Evolutionary conservation across 345 rosid genomes (phyloP).

Genomic region (Combretum micranthum): DNA sequence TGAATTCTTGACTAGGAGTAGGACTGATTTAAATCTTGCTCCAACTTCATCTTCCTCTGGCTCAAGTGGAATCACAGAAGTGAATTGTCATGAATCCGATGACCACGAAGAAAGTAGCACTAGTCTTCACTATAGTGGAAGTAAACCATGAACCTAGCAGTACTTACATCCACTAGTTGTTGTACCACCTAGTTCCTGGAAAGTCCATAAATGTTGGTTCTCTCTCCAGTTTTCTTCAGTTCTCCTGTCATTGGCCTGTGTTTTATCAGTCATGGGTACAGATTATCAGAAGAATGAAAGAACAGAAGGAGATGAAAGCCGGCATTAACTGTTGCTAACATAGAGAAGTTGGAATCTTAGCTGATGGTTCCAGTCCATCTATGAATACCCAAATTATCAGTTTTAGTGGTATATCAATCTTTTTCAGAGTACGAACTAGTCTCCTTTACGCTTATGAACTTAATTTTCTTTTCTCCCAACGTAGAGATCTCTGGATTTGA

Average conservation of each 20-base stretch:
- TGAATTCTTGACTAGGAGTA: slow-evolving; percentile 63
- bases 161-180: not conserved
- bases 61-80: slow-evolving; percentile 83
- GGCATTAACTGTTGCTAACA: slow-evolving; percentile 1
- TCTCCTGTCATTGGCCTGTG: too few species aligned
- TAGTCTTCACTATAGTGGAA: slow-evolving; percentile 48
- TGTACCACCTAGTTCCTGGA: not conserved
- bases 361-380: not conserved
- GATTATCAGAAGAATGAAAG: not conserved
- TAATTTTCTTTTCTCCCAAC: too few species aligned
- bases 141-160: slow-evolving; percentile 36
- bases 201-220: too few species aligned
- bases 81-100: slow-evolving; percentile 38
- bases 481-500: too few species aligned
- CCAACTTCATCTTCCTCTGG: slow-evolving; percentile 59
- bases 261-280: too few species aligned
- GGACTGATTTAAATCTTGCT: slow-evolving; percentile 53
- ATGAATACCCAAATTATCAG: not conserved
- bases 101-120: slow-evolving; percentile 68
- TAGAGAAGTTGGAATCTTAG: not conserved
- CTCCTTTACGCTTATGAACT: too few species aligned
- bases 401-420: not conserved
- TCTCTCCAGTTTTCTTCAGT: too few species aligned
- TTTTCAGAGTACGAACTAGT: not conserved
- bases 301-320: not conserved